Conservation (phyloP, 2,329 filamentous ascomycete genomes). For the Beauveria varroae region DNA sequence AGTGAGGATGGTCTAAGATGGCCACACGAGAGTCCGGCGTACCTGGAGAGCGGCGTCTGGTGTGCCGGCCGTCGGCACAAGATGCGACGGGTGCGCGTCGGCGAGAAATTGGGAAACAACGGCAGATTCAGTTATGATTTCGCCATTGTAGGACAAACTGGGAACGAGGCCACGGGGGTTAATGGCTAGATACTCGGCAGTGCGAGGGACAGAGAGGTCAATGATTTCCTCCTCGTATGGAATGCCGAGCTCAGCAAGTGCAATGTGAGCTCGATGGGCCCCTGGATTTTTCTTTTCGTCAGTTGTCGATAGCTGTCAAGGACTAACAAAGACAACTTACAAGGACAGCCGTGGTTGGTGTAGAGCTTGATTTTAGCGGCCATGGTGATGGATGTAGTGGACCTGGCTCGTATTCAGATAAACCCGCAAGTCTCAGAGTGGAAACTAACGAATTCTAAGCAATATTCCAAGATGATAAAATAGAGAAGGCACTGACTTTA, state of each 20-base stretch:
- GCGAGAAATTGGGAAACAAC: constrained; percentile 66
- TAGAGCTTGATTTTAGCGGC: constrained; percentile 55
- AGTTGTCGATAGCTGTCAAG: not conserved
- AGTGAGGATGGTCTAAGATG: not conserved
- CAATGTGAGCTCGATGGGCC: constrained; percentile 71
- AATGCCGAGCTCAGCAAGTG: constrained; percentile 57
- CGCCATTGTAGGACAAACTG: constrained; percentile 54
- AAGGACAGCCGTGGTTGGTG: constrained; percentile 63
- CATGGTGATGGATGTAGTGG: constrained; percentile 17
- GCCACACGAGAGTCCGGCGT: too few species aligned
- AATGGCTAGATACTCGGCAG: constrained; percentile 65
- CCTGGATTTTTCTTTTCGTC: constrained; percentile 21
- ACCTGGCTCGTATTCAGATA: not conserved
- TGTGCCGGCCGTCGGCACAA: constrained; percentile 49
- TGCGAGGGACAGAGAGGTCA: constrained; percentile 60
- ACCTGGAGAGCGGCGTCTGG: constrained; percentile 44
- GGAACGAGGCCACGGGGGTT: constrained; percentile 78
- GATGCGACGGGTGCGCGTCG: constrained; percentile 60
- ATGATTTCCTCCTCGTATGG: constrained; percentile 65
- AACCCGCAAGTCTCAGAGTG: not conserved
- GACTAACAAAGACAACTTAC: constrained; percentile 21
- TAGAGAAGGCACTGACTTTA: not conserved
- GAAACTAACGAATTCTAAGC: not conserved
- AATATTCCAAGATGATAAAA: not conserved
- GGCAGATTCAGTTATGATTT: constrained; percentile 66